phyloP scores from a whole-genome alignment of 129 eudicot genomes.

The Chrysanthemum makinoi region DNA sequence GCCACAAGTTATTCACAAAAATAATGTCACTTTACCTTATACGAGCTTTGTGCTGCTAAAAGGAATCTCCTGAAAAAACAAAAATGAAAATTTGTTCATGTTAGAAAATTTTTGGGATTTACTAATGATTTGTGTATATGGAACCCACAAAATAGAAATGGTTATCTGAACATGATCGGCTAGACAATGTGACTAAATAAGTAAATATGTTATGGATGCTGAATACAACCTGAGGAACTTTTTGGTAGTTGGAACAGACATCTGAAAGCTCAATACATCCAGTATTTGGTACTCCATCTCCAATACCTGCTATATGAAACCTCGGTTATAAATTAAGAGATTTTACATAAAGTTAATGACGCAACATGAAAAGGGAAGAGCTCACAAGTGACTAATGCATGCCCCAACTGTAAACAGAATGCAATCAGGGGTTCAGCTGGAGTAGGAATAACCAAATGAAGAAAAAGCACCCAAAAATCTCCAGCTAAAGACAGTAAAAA shows the following conservation, averaged over 20 bases:
- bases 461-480: too few relatives aligned
- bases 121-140: constrained; percentile 7
- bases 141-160: background rate
- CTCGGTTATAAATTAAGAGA: background rate
- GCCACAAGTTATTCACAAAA: background rate
- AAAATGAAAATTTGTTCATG: background rate
- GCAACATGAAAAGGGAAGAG: background rate
- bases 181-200: background rate
- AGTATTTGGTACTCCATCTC: constrained; percentile 76
- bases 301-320: constrained; percentile 58
- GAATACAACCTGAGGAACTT: constrained; percentile 69
- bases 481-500: too few relatives aligned
- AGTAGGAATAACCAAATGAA: too few relatives aligned
- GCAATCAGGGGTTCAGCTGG: too few relatives aligned
- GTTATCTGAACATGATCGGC: background rate
- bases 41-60: constrained; percentile 77
- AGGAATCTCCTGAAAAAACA: constrained; percentile 68
- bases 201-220: constrained; percentile 6
- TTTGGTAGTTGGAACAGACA: constrained; percentile 75
- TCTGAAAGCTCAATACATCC: constrained; percentile 59
- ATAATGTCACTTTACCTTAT: constrained; percentile 40
- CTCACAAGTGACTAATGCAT: background rate
- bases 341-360: background rate
- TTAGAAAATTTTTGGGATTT: constrained; percentile 16
- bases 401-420: too few relatives aligned